Base-by-base conservation (phyloP, 2,329 filamentous ascomycete genomes). In the Claviceps sp. region DNA sequence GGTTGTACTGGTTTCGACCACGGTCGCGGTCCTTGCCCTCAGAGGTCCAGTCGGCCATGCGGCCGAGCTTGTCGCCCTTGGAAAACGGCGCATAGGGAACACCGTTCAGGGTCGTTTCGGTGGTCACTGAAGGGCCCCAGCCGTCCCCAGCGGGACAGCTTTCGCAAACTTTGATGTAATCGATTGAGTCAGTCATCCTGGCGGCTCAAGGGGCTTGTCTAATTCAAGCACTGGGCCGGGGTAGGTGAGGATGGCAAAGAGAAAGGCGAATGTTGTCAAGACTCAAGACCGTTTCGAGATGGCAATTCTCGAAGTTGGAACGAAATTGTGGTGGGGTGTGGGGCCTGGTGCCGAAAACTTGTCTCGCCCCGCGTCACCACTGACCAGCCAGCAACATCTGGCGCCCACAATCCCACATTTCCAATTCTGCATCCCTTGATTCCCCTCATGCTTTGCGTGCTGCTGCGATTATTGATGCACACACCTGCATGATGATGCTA, bases 41-140 rank as follows among this genome's bases (percentile, higher is more conserved):
- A 47, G 82, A 66, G 18, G 90, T 95, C 93, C 93, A 98, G 76
- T 98, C 93, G 55, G 93, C 93, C 90, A 98, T 97, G 69, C 93
- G 90, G 65, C 93, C 93, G 55, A 98, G 78, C 79, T 96, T 97
- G 76, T 98, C 93, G 67, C 88, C 89, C 73, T 98, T 98, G 60
- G 90, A 96, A 77, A 93, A 98, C 55, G 93, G 93, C 62, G 93
- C 93, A 70, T 96, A 98, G 41, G 93, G 93, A 48, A 97, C 88
- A 67, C 93, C 93, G 67, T 95, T 84, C 63, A 97, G 80, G 56
- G 87, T 95, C 58, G 88, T 95, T 68, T 95, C 88, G 62, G 74
- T 81, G 55, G 89, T 85, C 60, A 85, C 81, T 55, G 86, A 70
- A 51, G 91, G 91, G 55, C 93, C 93, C 93, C 93, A 98, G 70